A percentile compares a stretch with the other conserved stretches of the same genome.
Evolutionary conservation across 2,329 filamentous ascomycete genomes (phyloP).

Genomic region (Trichophyton benhamiae): DNA sequence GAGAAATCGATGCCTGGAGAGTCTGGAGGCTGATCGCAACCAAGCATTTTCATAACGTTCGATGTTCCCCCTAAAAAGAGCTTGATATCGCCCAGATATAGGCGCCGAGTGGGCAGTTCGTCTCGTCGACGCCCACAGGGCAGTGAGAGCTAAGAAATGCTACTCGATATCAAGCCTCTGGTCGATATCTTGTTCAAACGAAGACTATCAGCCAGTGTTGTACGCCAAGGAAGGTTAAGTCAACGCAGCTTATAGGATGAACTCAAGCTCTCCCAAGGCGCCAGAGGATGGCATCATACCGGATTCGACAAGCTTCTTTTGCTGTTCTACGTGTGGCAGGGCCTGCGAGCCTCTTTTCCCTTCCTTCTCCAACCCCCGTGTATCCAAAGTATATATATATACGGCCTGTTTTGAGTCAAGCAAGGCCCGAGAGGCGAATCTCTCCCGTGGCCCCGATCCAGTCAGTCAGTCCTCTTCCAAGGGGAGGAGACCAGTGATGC

Average conservation of each 20-base stretch:
- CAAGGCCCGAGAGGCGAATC: background rate
- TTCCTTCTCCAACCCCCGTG: background rate
- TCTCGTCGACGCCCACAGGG: background rate
- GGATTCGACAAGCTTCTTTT: background rate
- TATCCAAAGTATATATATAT: background rate
- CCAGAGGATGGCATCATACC: background rate
- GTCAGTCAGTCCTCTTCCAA: background rate
- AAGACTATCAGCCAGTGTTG: background rate
- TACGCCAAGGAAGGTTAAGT: slow-evolving; percentile 3
- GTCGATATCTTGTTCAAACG: background rate
- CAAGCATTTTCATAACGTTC: background rate
- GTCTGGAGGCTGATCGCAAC: background rate
- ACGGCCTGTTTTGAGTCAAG: background rate
- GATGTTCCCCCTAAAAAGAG: background rate
- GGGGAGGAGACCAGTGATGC: background rate
- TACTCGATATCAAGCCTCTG: background rate
- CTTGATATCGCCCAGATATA: background rate
- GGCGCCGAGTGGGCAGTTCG: background rate
- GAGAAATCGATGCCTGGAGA: background rate
- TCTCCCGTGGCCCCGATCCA: slow-evolving; percentile 1
- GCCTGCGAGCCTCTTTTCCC: background rate
- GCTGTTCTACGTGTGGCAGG: background rate
- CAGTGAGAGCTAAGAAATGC: background rate
- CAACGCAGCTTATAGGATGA: background rate
- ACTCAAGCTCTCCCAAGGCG: background rate